A percentile compares a stretch with the other conserved stretches of the same genome.
Conservation (phyloP, 1,284 basidiomycete genomes). For the Laetiporus sulphureus region DNA sequence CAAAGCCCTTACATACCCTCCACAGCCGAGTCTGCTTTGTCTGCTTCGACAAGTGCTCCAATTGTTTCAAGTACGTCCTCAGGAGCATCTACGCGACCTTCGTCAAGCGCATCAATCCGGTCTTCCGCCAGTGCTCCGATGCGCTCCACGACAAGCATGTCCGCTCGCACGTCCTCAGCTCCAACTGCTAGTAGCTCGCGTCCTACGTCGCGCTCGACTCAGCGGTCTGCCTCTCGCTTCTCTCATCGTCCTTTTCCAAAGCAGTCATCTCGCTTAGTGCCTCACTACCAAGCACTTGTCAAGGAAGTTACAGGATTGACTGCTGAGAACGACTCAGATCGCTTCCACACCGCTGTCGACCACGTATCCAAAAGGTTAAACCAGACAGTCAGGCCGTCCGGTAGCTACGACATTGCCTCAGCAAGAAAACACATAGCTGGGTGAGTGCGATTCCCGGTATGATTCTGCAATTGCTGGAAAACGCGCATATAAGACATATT, state of each 20-base stretch:
- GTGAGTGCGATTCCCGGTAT: constrained; percentile 34
- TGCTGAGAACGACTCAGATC: constrained; percentile 32
- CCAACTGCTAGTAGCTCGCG: constrained; percentile 25
- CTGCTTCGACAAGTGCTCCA: constrained; percentile 12
- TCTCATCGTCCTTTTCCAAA: constrained; percentile 42
- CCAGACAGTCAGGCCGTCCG: constrained; percentile 44
- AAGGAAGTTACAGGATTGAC: constrained; percentile 40
- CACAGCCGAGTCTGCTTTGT: constrained; percentile 2
- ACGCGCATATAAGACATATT: constrained; percentile 27
- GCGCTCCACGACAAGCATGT: constrained; percentile 16
- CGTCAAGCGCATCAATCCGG: constrained; percentile 12
- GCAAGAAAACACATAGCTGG: constrained; percentile 51
- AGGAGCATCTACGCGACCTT: constrained; percentile 13
- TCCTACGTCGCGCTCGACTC: constrained; percentile 35
- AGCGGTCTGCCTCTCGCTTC: constrained; percentile 45
- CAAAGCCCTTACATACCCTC: too few relatives aligned
- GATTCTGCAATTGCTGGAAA: constrained; percentile 7
- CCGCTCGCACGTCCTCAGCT: constrained; percentile 28
- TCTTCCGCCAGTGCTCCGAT: constrained; percentile 14
- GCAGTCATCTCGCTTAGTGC: constrained; percentile 43
- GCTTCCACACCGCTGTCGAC: constrained; percentile 45
- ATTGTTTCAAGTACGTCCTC: constrained; percentile 10
- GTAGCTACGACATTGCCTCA: constrained; percentile 45
- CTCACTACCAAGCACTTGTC: constrained; percentile 50
- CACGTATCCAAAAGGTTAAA: constrained; percentile 44